Evolutionary conservation across 169 alveolate genomes (phyloP).

Genomic region (Eimeria falciformis): DNA sequence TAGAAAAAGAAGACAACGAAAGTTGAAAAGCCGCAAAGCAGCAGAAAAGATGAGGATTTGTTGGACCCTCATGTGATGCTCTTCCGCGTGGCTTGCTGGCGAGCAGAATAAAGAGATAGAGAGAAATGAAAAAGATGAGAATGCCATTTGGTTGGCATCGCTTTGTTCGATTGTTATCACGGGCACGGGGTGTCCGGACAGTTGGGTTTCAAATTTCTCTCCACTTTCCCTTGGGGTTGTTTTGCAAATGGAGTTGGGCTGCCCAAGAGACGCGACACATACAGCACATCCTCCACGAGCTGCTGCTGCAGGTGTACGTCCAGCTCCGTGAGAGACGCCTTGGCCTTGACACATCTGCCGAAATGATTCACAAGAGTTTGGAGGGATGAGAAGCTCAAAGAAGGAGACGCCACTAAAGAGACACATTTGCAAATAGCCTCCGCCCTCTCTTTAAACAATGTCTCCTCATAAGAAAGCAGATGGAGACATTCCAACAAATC

Average conservation of each 20-base stretch:
- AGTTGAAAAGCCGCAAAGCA: not conserved
- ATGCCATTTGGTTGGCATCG: too few relatives aligned
- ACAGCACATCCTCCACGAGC: conserved; percentile 44
- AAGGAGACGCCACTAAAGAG: conserved; percentile 10
- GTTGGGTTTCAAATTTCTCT: too few relatives aligned
- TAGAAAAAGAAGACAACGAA: not conserved
- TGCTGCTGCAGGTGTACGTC: conserved; percentile 44
- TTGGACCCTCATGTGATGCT: too few relatives aligned
- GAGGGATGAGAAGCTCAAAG: not conserved
- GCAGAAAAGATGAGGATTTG: too few relatives aligned
- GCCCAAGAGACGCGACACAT: conserved; percentile 32
- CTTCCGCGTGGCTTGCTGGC: too few relatives aligned
- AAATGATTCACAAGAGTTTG: not conserved
- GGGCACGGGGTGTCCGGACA: too few relatives aligned
- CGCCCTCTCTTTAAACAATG: not conserved
- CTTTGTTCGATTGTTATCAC: too few relatives aligned
- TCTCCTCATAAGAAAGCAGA: not conserved
- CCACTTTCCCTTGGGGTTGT: too few relatives aligned
- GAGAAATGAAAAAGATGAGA: too few relatives aligned
- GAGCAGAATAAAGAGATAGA: too few relatives aligned
- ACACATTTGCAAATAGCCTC: conserved; percentile 21
- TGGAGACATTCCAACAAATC: conserved; percentile 15
- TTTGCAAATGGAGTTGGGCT: too few relatives aligned
- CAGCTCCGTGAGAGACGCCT: conserved; percentile 33
- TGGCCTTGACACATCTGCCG: not conserved